Evolutionary conservation across 2,329 filamentous ascomycete species (phyloP).

Genomic region (Claviceps paspali): DNA sequence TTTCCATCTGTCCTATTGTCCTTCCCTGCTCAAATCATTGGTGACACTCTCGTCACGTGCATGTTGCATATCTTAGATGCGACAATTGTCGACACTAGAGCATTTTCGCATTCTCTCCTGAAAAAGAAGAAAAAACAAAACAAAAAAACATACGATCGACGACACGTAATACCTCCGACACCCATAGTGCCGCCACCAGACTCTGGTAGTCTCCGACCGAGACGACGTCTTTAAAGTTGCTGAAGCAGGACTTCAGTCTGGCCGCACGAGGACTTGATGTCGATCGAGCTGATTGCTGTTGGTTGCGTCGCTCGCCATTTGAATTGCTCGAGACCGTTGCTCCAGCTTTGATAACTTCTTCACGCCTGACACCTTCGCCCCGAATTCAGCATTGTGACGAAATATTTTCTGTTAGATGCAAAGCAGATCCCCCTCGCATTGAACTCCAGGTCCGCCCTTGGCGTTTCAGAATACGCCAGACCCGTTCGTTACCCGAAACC

Average conservation of each 20-base stretch:
- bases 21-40: background rate
- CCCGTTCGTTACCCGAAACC: background rate
- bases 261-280: background rate
- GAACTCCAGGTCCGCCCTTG: background rate
- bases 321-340: background rate
- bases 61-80: too few relatives aligned
- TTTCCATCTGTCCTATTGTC: slow-evolving; percentile 1
- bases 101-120: too few relatives aligned
- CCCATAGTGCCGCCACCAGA: background rate
- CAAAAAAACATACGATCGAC: too few relatives aligned
- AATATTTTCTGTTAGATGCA: background rate
- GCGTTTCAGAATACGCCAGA: background rate
- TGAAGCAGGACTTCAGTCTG: slow-evolving; percentile 6
- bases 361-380: too few relatives aligned
- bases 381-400: too few relatives aligned
- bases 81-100: too few relatives aligned
- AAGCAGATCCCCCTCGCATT: background rate
- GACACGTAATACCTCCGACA: too few relatives aligned
- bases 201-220: background rate
- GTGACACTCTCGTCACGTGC: slow-evolving; percentile 2
- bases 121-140: too few relatives aligned
- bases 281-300: background rate
- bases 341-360: background rate
- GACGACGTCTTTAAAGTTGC: background rate
- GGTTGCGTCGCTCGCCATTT: background rate